phyloP scores from a whole-genome alignment of 331 rosid species.

The Malus hybrid region DNA sequence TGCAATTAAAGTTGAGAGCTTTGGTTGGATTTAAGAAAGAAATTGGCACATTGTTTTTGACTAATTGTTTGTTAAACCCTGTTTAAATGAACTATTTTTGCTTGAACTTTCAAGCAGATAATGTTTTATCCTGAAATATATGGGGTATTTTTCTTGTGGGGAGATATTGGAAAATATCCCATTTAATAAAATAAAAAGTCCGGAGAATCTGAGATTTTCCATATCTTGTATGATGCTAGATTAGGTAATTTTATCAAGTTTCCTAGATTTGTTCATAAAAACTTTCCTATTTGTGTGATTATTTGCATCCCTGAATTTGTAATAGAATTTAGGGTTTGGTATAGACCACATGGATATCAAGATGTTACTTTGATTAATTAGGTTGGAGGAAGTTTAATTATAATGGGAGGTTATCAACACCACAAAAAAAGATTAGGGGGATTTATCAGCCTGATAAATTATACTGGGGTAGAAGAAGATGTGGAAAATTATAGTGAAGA shows the following conservation, averaged over 20 bases:
- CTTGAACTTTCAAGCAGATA: background rate
- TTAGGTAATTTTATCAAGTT: background rate
- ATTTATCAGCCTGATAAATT: background rate
- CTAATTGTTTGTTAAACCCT: background rate
- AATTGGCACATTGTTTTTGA: background rate
- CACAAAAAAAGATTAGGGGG: background rate
- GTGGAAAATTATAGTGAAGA: background rate
- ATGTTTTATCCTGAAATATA: background rate
- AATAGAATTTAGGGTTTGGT: background rate
- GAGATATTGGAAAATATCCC: background rate
- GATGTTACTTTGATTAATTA: background rate
- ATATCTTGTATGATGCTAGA: background rate
- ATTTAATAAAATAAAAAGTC: background rate
- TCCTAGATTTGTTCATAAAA: background rate
- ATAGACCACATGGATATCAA: background rate
- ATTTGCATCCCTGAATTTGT: background rate
- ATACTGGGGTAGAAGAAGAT: background rate
- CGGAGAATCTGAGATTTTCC: background rate
- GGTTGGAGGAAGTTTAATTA: background rate
- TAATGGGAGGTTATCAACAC: background rate
- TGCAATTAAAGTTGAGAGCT: background rate
- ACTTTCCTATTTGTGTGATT: background rate
- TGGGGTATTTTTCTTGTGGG: background rate
- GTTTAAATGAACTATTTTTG: conserved; percentile 11
- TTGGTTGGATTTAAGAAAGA: background rate